Percentiles rank a stretch among this genome's conserved stretches.
phyloP scores from a whole-genome alignment of 768 basidiomycete species.

The Cystofilobasidium bisporidii region DNA sequence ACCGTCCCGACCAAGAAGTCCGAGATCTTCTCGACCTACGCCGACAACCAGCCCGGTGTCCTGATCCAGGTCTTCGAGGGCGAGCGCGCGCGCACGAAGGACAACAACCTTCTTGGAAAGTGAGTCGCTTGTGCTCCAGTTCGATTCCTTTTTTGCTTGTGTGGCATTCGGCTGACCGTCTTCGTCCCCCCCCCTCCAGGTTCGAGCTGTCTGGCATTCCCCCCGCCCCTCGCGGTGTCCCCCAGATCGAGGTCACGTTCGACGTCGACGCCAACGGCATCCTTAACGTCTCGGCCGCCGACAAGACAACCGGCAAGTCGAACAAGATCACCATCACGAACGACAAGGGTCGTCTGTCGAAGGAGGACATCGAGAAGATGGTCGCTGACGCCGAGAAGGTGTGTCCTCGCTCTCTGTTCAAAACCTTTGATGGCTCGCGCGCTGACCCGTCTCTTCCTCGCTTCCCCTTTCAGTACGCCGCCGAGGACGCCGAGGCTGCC shows the following conservation, averaged over 20 bases:
- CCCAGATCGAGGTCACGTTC: constrained; percentile 86
- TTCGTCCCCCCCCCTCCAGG: not conserved
- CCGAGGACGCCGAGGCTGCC: constrained; percentile 37
- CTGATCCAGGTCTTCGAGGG: constrained; percentile 99
- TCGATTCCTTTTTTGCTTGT: constrained; percentile 14
- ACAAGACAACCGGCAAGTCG: constrained; percentile 97
- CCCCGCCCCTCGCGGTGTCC: constrained; percentile 83
- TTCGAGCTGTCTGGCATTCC: constrained; percentile 99
- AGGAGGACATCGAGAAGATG: constrained; percentile 98
- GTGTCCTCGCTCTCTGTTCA: not conserved
- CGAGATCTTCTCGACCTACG: constrained; percentile 96
- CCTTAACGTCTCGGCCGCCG: constrained; percentile 94
- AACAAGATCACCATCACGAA: constrained; percentile 63
- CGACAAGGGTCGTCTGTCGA: constrained; percentile 95
- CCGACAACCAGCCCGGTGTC: constrained; percentile 97
- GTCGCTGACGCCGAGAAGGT: constrained; percentile 98
- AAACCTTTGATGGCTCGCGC: too few species aligned
- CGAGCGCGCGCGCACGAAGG: constrained; percentile 97
- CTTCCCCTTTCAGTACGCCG: too few species aligned
- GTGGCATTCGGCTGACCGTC: not conserved
- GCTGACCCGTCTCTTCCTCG: constrained; percentile 42
- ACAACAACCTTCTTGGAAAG: constrained; percentile 97
- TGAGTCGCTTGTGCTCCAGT: constrained; percentile 26
- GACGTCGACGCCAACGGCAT: constrained; percentile 99
- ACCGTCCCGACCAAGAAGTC: constrained; percentile 99